phyloP scores from a whole-genome alignment of 768 basidiomycete genomes.

The Brasilioporus rufonigricans region DNA sequence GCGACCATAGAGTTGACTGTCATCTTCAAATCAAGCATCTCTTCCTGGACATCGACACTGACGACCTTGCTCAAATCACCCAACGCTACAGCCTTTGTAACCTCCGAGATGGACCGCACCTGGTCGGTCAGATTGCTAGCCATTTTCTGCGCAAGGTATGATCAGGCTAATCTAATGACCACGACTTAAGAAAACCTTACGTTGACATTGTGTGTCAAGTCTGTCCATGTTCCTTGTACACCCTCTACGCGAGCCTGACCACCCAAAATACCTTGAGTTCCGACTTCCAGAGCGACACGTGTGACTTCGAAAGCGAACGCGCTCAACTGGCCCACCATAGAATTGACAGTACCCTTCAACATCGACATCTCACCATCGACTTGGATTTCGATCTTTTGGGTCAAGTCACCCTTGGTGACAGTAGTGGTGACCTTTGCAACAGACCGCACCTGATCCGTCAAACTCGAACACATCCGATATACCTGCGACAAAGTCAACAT shows the following conservation, averaged over 20 bases:
- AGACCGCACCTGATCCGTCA: conserved; percentile 79
- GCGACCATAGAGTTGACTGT: conserved; percentile 79
- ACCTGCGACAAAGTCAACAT: conserved; percentile 41
- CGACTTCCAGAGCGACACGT: conserved; percentile 84
- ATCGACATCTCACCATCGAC: conserved; percentile 87
- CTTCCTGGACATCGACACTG: conserved; percentile 90
- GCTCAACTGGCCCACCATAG: conserved; percentile 91
- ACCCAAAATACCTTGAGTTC: conserved; percentile 87
- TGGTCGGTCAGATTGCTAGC: conserved; percentile 82
- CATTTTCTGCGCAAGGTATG: conserved; percentile 69
- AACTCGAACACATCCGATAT: conserved; percentile 76
- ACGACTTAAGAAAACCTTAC: conserved; percentile 36
- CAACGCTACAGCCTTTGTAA: conserved; percentile 71
- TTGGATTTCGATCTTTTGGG: conserved; percentile 89
- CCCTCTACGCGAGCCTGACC: conserved; percentile 89
- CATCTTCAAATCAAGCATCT: conserved; percentile 84
- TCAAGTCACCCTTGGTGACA: conserved; percentile 87
- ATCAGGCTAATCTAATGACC: not conserved
- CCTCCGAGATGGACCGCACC: conserved; percentile 89
- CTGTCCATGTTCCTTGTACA: conserved; percentile 92
- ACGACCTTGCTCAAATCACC: conserved; percentile 85
- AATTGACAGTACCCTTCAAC: conserved; percentile 81
- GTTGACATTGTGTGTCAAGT: conserved; percentile 88
- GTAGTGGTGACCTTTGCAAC: conserved; percentile 86
- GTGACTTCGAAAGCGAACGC: conserved; percentile 85